A percentile compares a stretch with the other conserved stretches of the same genome.
Conservation (phyloP, 805 yeast genomes). For the Metschnikowia hibisci region DNA sequence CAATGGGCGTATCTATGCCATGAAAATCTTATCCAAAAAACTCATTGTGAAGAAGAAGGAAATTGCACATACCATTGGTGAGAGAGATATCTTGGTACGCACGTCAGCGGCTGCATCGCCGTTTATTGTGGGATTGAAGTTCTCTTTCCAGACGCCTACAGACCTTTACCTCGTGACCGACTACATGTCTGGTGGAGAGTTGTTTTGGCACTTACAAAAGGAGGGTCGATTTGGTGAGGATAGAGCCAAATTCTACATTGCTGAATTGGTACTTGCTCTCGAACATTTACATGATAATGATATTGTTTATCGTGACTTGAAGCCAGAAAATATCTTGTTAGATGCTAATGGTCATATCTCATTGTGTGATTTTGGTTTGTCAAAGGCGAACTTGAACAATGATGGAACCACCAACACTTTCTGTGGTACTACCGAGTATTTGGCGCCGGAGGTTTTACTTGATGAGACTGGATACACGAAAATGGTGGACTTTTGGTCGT, state of each 20-base stretch:
- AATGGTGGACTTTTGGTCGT: constrained; percentile 99
- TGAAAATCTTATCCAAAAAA: constrained; percentile 93
- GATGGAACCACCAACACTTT: constrained; percentile 94
- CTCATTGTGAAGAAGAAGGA: constrained; percentile 96
- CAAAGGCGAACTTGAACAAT: constrained; percentile 84
- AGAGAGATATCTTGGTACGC: constrained; percentile 88
- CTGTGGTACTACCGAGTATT: constrained; percentile 97
- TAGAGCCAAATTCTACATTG: constrained; percentile 94
- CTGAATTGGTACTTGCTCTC: constrained; percentile 87
- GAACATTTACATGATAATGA: constrained; percentile 95
- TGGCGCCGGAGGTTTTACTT: constrained; percentile 93
- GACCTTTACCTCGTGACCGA: constrained; percentile 93
- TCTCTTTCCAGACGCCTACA: constrained; percentile 91
- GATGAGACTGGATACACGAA: constrained; percentile 97
- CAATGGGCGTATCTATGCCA: constrained; percentile 88
- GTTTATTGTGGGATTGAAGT: constrained; percentile 94
- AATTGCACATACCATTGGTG: constrained; percentile 97
- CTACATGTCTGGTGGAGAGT: constrained; percentile 97
- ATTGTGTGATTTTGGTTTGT: constrained; percentile 92
- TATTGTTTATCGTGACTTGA: constrained; percentile 93
- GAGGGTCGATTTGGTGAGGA: constrained; percentile 93
- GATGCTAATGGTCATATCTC: constrained; percentile 98
- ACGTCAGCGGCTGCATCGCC: constrained; percentile 85
- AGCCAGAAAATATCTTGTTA: constrained; percentile 91
- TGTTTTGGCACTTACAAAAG: constrained; percentile 94